These are phyloP conservation scores for Globisporangium carolinianum DNA, from an alignment of 352 stramenopile genomes.

Conservation along the genomic window DNA sequence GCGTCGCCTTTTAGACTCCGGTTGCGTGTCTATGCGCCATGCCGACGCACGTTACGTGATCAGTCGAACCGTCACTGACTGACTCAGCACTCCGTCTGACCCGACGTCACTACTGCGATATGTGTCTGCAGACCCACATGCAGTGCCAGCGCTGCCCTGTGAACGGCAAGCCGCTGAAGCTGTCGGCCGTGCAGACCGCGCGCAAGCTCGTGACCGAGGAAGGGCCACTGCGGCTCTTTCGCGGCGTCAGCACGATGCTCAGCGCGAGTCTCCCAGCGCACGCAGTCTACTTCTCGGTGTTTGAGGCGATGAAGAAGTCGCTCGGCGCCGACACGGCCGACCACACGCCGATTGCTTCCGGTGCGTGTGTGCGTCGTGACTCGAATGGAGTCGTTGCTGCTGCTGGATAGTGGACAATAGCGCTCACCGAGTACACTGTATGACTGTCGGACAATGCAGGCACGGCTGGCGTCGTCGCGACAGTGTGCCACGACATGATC, in stretches of 20 bases:
- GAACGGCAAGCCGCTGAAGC: constrained; percentile 47
- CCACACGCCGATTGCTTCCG: constrained; percentile 65
- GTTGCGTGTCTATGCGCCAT: constrained; percentile 3
- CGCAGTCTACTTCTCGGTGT: constrained; percentile 91
- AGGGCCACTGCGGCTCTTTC: constrained; percentile 88
- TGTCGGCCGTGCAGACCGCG: constrained; percentile 58
- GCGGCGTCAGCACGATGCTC: constrained; percentile 96
- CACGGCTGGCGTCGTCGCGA: constrained; percentile 90
- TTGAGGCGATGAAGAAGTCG: constrained; percentile 84
- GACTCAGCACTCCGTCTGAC: too few relatives aligned
- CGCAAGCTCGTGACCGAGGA: constrained; percentile 58
- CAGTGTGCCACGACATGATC: constrained; percentile 95
- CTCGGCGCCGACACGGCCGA: constrained; percentile 66
- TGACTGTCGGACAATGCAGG: constrained; percentile 20
- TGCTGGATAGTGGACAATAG: too few relatives aligned
- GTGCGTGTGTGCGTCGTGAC: constrained; percentile 8
- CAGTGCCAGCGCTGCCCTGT: constrained; percentile 85
- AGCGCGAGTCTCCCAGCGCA: constrained; percentile 96
- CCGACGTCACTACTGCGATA: background rate
- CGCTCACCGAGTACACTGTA: too few relatives aligned
- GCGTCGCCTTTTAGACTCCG: background rate
- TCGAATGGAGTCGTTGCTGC: too few relatives aligned
- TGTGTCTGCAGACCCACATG: constrained; percentile 90
- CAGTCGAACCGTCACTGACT: background rate
- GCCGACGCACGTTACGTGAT: background rate